Evolutionary conservation across 2,329 filamentous ascomycete genomes (phyloP).

Genomic region (Colletotrichum theobromicola): DNA sequence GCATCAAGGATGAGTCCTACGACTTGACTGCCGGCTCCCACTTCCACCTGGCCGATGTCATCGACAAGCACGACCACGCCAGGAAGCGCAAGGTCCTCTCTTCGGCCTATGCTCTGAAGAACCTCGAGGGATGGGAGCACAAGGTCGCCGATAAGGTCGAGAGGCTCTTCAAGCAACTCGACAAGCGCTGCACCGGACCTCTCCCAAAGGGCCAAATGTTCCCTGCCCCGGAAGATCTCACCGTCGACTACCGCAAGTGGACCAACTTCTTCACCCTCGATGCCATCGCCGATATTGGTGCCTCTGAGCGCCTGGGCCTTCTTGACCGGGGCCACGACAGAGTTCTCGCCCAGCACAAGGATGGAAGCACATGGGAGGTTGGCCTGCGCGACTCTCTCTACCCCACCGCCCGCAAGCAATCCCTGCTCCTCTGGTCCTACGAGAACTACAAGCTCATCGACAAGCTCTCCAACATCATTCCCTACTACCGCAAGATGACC

Average conservation of each 20-base stretch:
- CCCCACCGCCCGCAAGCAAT: constrained; percentile 54
- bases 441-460: constrained; percentile 54
- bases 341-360: constrained; percentile 44
- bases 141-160: constrained; percentile 58
- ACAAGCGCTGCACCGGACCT: constrained; percentile 44
- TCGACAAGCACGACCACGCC: constrained; percentile 56
- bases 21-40: constrained; percentile 49
- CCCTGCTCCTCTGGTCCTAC: constrained; percentile 54
- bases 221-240: constrained; percentile 42
- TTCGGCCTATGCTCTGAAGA: constrained; percentile 56
- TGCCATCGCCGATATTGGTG: constrained; percentile 61
- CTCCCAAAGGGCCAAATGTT: constrained; percentile 29
- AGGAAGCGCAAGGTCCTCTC: constrained; percentile 56
- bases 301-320: constrained; percentile 55
- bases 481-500: constrained; percentile 44
- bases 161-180: constrained; percentile 47
- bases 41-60: constrained; percentile 56
- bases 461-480: constrained; percentile 51
- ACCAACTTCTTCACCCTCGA: constrained; percentile 62
- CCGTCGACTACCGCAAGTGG: constrained; percentile 55
- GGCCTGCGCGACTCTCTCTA: constrained; percentile 57
- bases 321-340: constrained; percentile 54
- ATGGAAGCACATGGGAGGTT: constrained; percentile 50
- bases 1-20: constrained; percentile 56
- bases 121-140: constrained; percentile 59